phyloP scores from a whole-genome alignment of 768 basidiomycete species.

The Psilocybe cyanescens region DNA sequence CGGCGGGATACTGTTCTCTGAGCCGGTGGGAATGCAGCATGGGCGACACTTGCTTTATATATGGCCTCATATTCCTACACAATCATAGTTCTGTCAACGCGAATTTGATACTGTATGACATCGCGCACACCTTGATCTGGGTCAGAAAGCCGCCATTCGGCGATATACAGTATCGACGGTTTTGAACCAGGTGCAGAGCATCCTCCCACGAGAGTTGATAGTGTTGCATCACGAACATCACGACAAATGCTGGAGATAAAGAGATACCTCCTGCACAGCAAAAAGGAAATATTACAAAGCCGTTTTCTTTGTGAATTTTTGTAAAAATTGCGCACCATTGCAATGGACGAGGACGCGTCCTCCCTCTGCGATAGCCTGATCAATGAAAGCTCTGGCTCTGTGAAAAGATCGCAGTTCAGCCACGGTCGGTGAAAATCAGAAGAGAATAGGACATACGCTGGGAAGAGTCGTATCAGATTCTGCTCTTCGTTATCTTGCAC shows the following conservation, averaged over 20 bases:
- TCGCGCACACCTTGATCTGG: constrained; percentile 76
- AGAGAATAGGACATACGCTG: constrained; percentile 53
- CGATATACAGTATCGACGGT: constrained; percentile 90
- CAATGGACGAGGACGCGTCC: constrained; percentile 89
- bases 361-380: constrained; percentile 59
- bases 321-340: constrained; percentile 59
- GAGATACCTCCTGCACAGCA: constrained; percentile 74
- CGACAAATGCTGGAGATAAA: constrained; percentile 85
- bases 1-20: constrained; percentile 54
- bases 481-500: constrained; percentile 95
- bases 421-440: neutral
- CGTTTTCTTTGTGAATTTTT: neutral
- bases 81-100: neutral
- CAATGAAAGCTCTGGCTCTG: constrained; percentile 81
- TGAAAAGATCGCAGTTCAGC: neutral
- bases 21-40: constrained; percentile 58
- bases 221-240: constrained; percentile 93
- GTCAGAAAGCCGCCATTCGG: constrained; percentile 92
- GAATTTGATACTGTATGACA: neutral
- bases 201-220: constrained; percentile 86
- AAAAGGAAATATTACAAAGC: neutral
- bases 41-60: constrained; percentile 76
- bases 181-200: constrained; percentile 86
- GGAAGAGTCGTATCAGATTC: constrained; percentile 90
- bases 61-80: constrained; percentile 91